phyloP scores from a whole-genome alignment of 805 yeast genomes.

The Wickerhamiella azyma region DNA sequence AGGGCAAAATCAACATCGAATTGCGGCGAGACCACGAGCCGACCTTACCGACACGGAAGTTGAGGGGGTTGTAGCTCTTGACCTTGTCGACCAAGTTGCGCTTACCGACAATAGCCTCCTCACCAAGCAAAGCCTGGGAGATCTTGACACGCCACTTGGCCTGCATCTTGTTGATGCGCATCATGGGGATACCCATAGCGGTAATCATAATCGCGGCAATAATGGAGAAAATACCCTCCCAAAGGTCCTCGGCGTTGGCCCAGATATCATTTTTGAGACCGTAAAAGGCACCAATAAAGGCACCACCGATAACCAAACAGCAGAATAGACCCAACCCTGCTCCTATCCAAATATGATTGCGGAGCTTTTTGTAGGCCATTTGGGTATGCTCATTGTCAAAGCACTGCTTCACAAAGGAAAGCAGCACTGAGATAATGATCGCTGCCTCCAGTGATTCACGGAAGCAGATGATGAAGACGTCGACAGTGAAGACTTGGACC shows the following conservation, averaged over 20 bases:
- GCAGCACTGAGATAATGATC: slow-evolving; percentile 75
- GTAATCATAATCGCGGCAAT: slow-evolving; percentile 84
- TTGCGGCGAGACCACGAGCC: slow-evolving; percentile 47
- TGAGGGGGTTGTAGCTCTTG: slow-evolving; percentile 16
- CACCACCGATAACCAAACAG: slow-evolving; percentile 80
- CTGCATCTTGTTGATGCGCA: slow-evolving; percentile 90
- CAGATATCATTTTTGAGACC: slow-evolving; percentile 69
- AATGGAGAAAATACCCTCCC: slow-evolving; percentile 94
- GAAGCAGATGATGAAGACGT: slow-evolving; percentile 77
- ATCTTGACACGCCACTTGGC: slow-evolving; percentile 94
- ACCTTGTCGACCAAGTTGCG: slow-evolving; percentile 9
- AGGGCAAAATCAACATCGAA: slow-evolving; percentile 80
- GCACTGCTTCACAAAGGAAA: slow-evolving; percentile 85
- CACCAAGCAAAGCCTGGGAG: slow-evolving; percentile 58
- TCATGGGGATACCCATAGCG: slow-evolving; percentile 91
- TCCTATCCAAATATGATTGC: slow-evolving; percentile 83
- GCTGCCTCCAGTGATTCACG: slow-evolving; percentile 93
- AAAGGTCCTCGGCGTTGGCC: slow-evolving; percentile 75
- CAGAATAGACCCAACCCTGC: slow-evolving; percentile 55
- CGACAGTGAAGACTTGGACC: slow-evolving; percentile 45
- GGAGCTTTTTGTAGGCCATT: slow-evolving; percentile 43
- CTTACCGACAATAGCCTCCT: slow-evolving; percentile 10
- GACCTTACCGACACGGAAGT: slow-evolving; percentile 16
- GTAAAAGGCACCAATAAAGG: slow-evolving; percentile 89
- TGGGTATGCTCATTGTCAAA: slow-evolving; percentile 37